Base-by-base conservation (phyloP, 75 land plant genomes). In the Adiantum capillusveneris region DNA sequence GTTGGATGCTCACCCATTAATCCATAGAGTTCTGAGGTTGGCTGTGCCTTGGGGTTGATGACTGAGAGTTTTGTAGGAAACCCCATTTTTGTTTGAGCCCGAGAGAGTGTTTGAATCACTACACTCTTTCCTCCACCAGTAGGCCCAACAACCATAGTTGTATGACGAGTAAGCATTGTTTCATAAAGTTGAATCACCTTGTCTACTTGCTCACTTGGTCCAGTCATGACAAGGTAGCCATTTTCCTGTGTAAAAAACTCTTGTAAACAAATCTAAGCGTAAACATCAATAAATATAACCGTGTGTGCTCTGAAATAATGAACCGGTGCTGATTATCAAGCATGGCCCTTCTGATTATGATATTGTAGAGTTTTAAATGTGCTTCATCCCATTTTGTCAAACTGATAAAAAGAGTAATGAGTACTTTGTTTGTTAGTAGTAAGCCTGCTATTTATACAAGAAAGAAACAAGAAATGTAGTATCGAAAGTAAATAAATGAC, bases 101-200 rank as follows among this genome's bases (percentile, higher is more conserved):
- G 59, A 20, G 74, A 2, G 45, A 71, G 67, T 17, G 74, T 71
- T 19, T 71, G 42, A 29, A 71, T 41, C 6, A 71, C 64, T 17
- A 71, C 67, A 55, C 62, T 71, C 52, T 71, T 71, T 12, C 74
- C 74, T 55, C 74, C 74, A 22, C 74, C 67, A n/a, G 74, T 71
- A 22, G 74, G 74, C 26, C 74, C 74, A 43, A 71, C 74, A 52
- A 71, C 62, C 74, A 71, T 71, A 17, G 74, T 71, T 14, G 74
- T 64, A 39, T 71, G 74, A 24, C 74, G 65, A 18, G 74, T 71
- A 30, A 71, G 68, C 67, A 71, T 71, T 13, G 74, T 71, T 56
- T 71, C 74, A 57, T 71, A 71, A 44, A 71, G 58, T 24, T 71
- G 74, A 20, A 71, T 71, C 1, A 71, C 74, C 31, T 71, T 71